Base-by-base conservation (phyloP, 768 basidiomycete species). In the Lactarius deliciosus region DNA sequence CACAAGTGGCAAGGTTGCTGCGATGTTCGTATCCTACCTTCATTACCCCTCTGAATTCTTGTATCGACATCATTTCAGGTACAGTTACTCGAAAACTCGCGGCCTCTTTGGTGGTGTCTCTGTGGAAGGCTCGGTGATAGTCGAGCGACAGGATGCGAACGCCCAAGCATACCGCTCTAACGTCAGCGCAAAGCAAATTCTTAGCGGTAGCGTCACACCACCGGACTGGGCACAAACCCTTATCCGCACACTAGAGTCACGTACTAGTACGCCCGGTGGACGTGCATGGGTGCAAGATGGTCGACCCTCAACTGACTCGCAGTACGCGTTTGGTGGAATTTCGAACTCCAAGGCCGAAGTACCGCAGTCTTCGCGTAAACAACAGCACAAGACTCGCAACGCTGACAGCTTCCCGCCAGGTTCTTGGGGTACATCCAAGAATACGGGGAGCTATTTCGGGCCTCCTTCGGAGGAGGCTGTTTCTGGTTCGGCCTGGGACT, bases 61-160 rank as follows among this genome's bases (percentile, higher is more conserved):
- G 43, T 59, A 54, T 47, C 22, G 61, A 63, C 60, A 57, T 28
- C 68, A 54, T 45, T 40, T 64, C 73, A 91, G 90, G 89, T 93
- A 94, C 76, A 91, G 89, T 73, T 94, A 94, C 73, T 91, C 89
- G 9, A 96, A 96, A 76, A 95, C 95, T 1, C 86, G 91, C 62
- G 96, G 96, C 25, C 83, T 98, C 3, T 98, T 97, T 68, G 96
- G 96, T 36, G 96, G 96, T 6, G 82, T 97, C 13, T 94, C 92
- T 20, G 75, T 92, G 13, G 91, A 92, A 79, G 94, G 94, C 15
- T 92, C 91, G 1, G 88, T 97, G 60, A 95, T 98, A 66, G 83
- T 97, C 18, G 96, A 97, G 76, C 86, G 96, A 45, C 91, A 94
- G 73, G 96, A 99, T 75, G 93, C 94, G 10, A 98, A 97, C 74